A percentile compares a stretch with the other conserved stretches of the same genome.
These are phyloP conservation scores for Lycium ferocissimum DNA, from an alignment of 257 asterid species.

Conservation along the genomic window DNA sequence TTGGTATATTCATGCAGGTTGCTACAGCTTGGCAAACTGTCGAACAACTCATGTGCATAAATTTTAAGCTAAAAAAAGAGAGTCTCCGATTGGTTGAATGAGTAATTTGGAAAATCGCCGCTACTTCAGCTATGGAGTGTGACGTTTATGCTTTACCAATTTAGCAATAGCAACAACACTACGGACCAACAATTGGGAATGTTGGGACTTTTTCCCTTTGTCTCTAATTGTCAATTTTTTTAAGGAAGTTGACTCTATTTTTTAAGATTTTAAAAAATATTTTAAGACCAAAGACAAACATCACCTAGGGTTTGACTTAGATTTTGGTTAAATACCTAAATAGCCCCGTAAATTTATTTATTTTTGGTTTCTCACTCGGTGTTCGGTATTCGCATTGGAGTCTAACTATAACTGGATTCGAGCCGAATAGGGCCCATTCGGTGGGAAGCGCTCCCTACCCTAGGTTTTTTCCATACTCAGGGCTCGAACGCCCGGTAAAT, in stretches of 20 bases:
- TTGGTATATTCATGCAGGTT: not conserved
- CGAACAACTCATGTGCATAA: not conserved
- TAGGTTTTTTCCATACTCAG: no score
- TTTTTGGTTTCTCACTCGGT: no score
- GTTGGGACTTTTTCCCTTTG: not conserved
- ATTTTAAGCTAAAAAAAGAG: no score
- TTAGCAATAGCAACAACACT: not conserved
- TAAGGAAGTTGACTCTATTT: not conserved
- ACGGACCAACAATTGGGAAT: slow-evolving; percentile 15
- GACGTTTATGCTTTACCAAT: not conserved
- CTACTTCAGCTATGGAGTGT: not conserved
- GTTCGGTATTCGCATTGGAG: no score
- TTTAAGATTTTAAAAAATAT: not conserved
- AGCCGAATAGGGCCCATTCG: no score
- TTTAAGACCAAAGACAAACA: not conserved
- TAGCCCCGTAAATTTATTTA: no score
- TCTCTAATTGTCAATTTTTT: not conserved
- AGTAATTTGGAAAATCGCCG: not conserved
- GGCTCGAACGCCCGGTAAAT: no score
- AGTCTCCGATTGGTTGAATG: not conserved
- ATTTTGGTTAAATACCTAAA: not conserved
- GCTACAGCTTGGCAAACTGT: not conserved
- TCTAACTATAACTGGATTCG: no score
- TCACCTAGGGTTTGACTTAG: slow-evolving; percentile 25
- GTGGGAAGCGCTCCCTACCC: no score